Percentiles rank a stretch among this genome's conserved stretches.
phyloP scores from a whole-genome alignment of 2,329 filamentous ascomycete genomes.

The Volutella citrinella region DNA sequence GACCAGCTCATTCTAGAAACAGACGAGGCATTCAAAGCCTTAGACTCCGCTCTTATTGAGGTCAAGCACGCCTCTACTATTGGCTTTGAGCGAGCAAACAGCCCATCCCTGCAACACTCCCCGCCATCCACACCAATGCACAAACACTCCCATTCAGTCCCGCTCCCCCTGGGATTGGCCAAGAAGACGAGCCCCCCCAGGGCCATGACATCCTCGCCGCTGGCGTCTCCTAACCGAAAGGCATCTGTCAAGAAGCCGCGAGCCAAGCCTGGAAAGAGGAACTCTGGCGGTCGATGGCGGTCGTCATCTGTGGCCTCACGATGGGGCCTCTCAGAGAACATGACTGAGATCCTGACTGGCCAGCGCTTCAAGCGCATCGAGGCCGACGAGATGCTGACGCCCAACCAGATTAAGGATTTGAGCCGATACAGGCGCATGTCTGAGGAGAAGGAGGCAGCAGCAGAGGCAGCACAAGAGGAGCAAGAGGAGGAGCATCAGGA shows the following conservation, averaged over 20 bases:
- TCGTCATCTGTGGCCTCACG: conserved; percentile 33
- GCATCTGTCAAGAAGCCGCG: conserved; percentile 39
- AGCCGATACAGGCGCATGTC: conserved; percentile 36
- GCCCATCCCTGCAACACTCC: conserved; percentile 13
- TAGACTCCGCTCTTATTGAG: conserved; percentile 40
- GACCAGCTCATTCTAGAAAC: conserved; percentile 47
- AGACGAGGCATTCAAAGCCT: conserved; percentile 48
- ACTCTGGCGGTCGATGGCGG: too few relatives aligned
- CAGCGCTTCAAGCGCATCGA: conserved; percentile 55
- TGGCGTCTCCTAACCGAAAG: conserved; percentile 21
- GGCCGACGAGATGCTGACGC: conserved; percentile 58
- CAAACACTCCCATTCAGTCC: conserved; percentile 23
- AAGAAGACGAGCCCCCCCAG: conserved; percentile 13
- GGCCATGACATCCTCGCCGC: conserved; percentile 8
- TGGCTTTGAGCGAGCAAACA: conserved; percentile 12
- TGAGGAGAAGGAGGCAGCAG: too few relatives aligned
- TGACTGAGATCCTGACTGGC: conserved; percentile 54
- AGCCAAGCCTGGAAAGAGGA: too few relatives aligned
- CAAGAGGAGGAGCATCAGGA: conserved; percentile 14
- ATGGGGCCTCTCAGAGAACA: conserved; percentile 55
- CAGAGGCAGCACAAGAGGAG: conserved; percentile 23
- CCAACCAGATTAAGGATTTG: conserved; percentile 47
- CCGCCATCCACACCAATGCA: conserved; percentile 11
- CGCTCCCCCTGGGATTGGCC: conserved; percentile 16
- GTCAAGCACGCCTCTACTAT: conserved; percentile 19